phyloP scores from a whole-genome alignment of 441 rosid genomes.

The Populus hybrid region DNA sequence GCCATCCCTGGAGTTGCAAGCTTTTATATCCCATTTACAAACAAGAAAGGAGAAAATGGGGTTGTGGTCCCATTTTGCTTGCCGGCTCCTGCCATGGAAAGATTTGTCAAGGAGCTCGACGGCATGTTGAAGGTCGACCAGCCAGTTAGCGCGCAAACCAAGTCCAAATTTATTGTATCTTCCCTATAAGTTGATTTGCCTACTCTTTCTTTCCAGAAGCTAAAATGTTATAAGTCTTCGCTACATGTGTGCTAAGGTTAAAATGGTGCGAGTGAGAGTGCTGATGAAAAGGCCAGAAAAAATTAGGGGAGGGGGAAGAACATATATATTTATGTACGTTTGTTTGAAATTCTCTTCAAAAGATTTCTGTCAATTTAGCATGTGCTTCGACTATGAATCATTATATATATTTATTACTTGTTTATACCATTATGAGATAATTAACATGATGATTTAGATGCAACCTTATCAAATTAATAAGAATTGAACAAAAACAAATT shows the following conservation, averaged over 20 bases:
- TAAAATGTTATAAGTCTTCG: background rate
- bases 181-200: background rate
- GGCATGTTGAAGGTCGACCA: slow-evolving; percentile 5
- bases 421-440: too few relatives aligned
- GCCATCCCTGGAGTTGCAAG: slow-evolving; percentile 29
- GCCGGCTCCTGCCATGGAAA: slow-evolving; percentile 42
- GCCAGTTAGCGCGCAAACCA: background rate
- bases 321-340: too few relatives aligned
- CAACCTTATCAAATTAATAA: too few relatives aligned
- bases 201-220: background rate
- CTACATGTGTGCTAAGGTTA: background rate
- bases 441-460: too few relatives aligned
- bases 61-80: slow-evolving; percentile 41
- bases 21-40: slow-evolving; percentile 13
- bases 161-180: background rate
- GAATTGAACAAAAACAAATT: too few relatives aligned
- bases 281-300: too few relatives aligned
- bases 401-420: too few relatives aligned
- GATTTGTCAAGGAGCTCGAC: slow-evolving; percentile 34
- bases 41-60: slow-evolving; percentile 32
- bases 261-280: background rate
- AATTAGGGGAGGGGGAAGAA: too few relatives aligned
- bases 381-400: too few relatives aligned
- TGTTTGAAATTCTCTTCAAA: too few relatives aligned
- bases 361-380: too few relatives aligned